Base-by-base conservation (phyloP, 306 rosid species). In the Ormosia emarginata region DNA sequence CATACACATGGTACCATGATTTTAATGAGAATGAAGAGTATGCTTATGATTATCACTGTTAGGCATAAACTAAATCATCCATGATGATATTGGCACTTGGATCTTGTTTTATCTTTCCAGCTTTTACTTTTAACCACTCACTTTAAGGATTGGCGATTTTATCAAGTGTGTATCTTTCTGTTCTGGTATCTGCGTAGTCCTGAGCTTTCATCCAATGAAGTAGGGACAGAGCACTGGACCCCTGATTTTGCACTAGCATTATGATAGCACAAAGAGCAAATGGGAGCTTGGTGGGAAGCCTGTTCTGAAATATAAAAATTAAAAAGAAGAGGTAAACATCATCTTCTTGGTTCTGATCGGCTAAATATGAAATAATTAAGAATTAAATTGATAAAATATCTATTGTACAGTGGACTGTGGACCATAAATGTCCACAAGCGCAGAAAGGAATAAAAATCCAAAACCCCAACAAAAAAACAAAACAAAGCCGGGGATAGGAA, bases 1-100 rank as follows among this genome's bases (percentile, higher is more conserved):
- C 64, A 68, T 47, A 78, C 89, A 78, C 92, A 89, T 89, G 89
- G 62, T 53, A 43, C 85, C 82, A 90, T 89, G 89, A 91, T 93
- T 91, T 88, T 86, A 86, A 49, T 84, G 71, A 79, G 82, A 86
- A 85, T 44, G 58, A 76, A 89, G 89, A 89, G 61, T 82, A 61
- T 85, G 88, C 85, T 83, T 87, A 88, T 88, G 77, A 88, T 88
- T 89, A 64, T 77, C 76, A 79, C 57, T 71, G 49, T 65, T 78
- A 75, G 69, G 29, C 82, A 57, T 67, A 58, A 81, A 84, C 67
- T 17, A 77, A 71, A 32, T 49, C 75, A 81, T 29, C 52, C 85
- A 63, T 63, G 56, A 75, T 77, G 49, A 67, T 32, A 55, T 40
- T 67, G 43, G 67, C 81, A 65, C 70, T 67, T 52, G n/a, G 76